phyloP scores from a whole-genome alignment of 1,139 yeast genomes.

The Saccharomyces hybrid region DNA sequence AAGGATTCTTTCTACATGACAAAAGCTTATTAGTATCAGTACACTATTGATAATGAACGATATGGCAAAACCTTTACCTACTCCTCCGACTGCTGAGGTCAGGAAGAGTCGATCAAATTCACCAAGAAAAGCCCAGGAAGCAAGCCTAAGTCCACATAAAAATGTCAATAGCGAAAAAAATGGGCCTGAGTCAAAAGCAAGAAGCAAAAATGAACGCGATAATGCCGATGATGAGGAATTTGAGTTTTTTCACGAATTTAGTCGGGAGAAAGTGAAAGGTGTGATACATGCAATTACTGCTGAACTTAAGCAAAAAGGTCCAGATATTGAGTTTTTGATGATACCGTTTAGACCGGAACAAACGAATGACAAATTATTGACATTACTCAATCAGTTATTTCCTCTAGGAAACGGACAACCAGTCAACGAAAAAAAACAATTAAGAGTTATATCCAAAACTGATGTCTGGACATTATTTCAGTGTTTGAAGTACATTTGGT shows the following conservation, averaged over 20 bases:
- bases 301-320: slow-evolving; percentile 46
- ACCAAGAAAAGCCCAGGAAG: neutral
- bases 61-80: slow-evolving; percentile 7
- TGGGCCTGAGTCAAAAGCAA: neutral
- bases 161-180: neutral
- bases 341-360: slow-evolving; percentile 65
- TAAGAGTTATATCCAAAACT: slow-evolving; percentile 39
- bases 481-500: slow-evolving; percentile 77
- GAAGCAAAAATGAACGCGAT: neutral
- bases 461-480: slow-evolving; percentile 67
- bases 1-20: neutral
- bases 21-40: neutral
- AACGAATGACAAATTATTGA: slow-evolving; percentile 48
- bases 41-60: slow-evolving; percentile 3
- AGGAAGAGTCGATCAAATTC: slow-evolving; percentile 1
- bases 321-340: slow-evolving; percentile 55
- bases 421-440: slow-evolving; percentile 35
- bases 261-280: slow-evolving; percentile 55
- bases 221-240: slow-evolving; percentile 29
- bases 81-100: slow-evolving; percentile 2
- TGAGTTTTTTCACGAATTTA: slow-evolving; percentile 43
- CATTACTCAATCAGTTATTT: slow-evolving; percentile 45
- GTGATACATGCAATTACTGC: slow-evolving; percentile 59
- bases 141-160: neutral
- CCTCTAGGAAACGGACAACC: slow-evolving; percentile 44